Percentiles rank a stretch among this genome's conserved stretches.
Evolutionary conservation across 768 basidiomycete species (phyloP).

Genomic region (Mycena latifolia): DNA sequence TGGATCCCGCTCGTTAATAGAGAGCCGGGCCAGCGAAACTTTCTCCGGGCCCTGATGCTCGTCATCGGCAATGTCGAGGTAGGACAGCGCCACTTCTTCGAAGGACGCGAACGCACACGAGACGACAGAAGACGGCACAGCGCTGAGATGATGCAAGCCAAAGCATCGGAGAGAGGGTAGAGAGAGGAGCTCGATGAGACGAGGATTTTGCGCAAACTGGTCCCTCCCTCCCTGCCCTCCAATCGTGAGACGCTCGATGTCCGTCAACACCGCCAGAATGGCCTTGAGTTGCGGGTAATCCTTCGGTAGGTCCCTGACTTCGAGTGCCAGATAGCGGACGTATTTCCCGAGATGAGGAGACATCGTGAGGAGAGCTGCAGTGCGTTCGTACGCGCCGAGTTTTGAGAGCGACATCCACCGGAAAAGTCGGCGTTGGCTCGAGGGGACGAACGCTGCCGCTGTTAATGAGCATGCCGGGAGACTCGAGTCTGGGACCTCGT

Average conservation of each 20-base stretch:
- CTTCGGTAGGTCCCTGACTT: background rate
- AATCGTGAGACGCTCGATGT: too few relatives aligned
- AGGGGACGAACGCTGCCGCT: background rate
- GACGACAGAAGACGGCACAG: background rate
- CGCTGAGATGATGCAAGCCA: background rate
- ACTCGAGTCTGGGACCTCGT: background rate
- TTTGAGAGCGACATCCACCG: background rate
- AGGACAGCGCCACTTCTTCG: background rate
- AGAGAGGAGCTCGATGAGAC: background rate
- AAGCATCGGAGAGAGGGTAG: background rate
- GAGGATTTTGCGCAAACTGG: background rate
- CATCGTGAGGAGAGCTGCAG: background rate
- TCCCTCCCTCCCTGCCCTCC: too few relatives aligned
- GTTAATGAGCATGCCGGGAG: background rate
- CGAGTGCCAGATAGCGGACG: background rate
- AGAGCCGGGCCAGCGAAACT: background rate
- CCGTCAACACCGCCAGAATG: too few relatives aligned
- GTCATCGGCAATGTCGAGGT: background rate
- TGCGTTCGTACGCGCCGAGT: background rate
- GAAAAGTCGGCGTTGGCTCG: slow-evolving; percentile 3
- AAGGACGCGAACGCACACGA: background rate
- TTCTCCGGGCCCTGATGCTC: background rate
- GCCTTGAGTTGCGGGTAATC: background rate
- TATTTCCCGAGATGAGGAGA: background rate
- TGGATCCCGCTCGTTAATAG: background rate